Evolutionary conservation across 805 yeast species (phyloP).

Genomic region (Metschnikowia santaceciliae): DNA sequence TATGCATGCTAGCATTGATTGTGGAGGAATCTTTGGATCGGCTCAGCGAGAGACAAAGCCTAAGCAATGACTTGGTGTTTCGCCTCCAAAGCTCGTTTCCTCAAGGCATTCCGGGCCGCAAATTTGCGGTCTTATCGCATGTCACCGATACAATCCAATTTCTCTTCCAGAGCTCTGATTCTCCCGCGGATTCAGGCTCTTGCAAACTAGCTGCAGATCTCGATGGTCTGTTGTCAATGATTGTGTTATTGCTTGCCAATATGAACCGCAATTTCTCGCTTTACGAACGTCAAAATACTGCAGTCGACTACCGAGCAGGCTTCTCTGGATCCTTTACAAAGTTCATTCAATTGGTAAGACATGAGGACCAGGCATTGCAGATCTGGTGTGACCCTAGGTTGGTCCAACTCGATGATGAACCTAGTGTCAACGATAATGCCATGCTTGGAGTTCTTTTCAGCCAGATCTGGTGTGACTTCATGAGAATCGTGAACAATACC

Average conservation of each 20-base stretch:
- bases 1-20: slow-evolving; percentile 29
- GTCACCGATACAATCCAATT: slow-evolving; percentile 1
- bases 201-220: slow-evolving; percentile 1
- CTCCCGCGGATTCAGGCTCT: slow-evolving; percentile 10
- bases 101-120: slow-evolving; percentile 2
- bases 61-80: not conserved
- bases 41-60: not conserved
- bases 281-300: slow-evolving; percentile 17
- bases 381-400: slow-evolving; percentile 36
- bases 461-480: slow-evolving; percentile 32
- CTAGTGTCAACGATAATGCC: slow-evolving; percentile 16
- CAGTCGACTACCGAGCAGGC: slow-evolving; percentile 14
- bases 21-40: slow-evolving; percentile 29
- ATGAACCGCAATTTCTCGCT: slow-evolving; percentile 21
- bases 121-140: slow-evolving; percentile 1
- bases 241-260: slow-evolving; percentile 15
- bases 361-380: slow-evolving; percentile 16
- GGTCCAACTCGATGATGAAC: slow-evolving; percentile 18
- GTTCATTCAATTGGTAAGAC: slow-evolving; percentile 18
- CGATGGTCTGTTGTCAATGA: slow-evolving; percentile 12
- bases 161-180: slow-evolving; percentile 7
- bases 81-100: slow-evolving; percentile 2
- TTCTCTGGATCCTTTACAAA: slow-evolving; percentile 20
- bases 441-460: slow-evolving; percentile 29
- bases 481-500: slow-evolving; percentile 29